A percentile compares a stretch with the other conserved stretches of the same genome.
Conservation (phyloP, 306 rosid species). For the Biancaea sappan region DNA sequence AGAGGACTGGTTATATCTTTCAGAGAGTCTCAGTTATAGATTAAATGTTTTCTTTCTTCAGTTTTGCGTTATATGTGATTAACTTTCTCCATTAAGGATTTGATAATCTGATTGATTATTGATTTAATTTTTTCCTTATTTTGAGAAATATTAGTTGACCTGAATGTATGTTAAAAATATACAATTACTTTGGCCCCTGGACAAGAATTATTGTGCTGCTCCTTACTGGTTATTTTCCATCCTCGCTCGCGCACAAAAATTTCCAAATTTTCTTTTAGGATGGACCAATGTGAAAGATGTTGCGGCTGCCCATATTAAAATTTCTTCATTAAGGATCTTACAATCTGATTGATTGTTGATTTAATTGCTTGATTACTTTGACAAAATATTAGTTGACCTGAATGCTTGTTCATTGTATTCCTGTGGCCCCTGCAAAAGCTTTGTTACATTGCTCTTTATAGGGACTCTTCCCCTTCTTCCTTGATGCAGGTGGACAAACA, state of each 20-base stretch:
- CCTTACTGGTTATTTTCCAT: no score
- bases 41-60: background rate
- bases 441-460: background rate
- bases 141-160: background rate
- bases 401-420: background rate
- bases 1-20: background rate
- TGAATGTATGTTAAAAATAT: background rate
- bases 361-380: background rate
- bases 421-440: background rate
- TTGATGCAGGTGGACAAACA: slow-evolving; percentile 57
- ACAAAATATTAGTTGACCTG: background rate
- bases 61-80: no score
- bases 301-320: no score
- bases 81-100: background rate
- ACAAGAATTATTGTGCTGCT: background rate
- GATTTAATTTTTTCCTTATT: background rate
- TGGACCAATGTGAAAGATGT: no score
- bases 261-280: no score
- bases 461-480: background rate
- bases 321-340: background rate
- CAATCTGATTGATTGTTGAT: background rate
- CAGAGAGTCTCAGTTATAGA: background rate
- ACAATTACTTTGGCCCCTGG: background rate
- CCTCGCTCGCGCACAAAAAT: no score
- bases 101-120: background rate